Percentiles rank a stretch among this genome's conserved stretches.
These are phyloP conservation scores for Pulveroboletus sp. DNA, from an alignment of 1,284 basidiomycete genomes.

Conservation along the genomic window DNA sequence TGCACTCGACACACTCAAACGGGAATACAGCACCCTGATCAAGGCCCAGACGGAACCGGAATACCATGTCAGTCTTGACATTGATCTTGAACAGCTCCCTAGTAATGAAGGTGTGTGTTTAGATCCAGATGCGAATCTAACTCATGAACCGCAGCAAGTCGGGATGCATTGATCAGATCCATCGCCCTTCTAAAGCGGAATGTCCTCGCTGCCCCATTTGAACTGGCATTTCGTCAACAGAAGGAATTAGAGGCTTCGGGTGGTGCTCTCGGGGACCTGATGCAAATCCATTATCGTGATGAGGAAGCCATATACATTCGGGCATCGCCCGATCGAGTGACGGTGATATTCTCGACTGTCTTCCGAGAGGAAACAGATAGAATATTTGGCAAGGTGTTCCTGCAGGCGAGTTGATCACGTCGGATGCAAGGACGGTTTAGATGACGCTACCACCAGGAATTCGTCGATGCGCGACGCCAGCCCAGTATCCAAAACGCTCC, in stretches of 20 bases:
- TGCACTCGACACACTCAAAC: slow-evolving; percentile 76
- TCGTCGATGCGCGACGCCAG: slow-evolving; percentile 93
- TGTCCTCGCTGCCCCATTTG: slow-evolving; percentile 94
- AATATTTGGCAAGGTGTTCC: slow-evolving; percentile 95
- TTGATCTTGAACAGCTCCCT: slow-evolving; percentile 88
- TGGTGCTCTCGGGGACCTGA: slow-evolving; percentile 76
- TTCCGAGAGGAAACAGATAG: slow-evolving; percentile 98
- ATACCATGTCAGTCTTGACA: slow-evolving; percentile 85
- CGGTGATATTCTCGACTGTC: slow-evolving; percentile 95
- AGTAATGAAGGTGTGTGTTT: slow-evolving; percentile 68
- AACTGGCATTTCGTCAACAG: slow-evolving; percentile 86
- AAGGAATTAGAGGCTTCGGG: slow-evolving; percentile 76
- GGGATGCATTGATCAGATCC: slow-evolving; percentile 78
- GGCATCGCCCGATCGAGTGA: slow-evolving; percentile 92
- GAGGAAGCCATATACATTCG: slow-evolving; percentile 97
- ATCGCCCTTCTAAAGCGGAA: slow-evolving; percentile 91
- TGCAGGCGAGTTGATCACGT: slow-evolving; percentile 67
- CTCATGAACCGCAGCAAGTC: slow-evolving; percentile 58
- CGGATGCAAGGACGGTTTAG: not conserved
- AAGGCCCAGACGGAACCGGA: slow-evolving; percentile 71
- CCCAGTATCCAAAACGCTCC: slow-evolving; percentile 96
- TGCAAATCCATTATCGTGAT: slow-evolving; percentile 93
- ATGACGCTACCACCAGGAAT: slow-evolving; percentile 66
- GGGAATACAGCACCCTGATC: slow-evolving; percentile 83
- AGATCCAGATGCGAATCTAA: not conserved